Base-by-base conservation (phyloP, 495 filamentous ascomycete species). In the Bacidia rubella region DNA sequence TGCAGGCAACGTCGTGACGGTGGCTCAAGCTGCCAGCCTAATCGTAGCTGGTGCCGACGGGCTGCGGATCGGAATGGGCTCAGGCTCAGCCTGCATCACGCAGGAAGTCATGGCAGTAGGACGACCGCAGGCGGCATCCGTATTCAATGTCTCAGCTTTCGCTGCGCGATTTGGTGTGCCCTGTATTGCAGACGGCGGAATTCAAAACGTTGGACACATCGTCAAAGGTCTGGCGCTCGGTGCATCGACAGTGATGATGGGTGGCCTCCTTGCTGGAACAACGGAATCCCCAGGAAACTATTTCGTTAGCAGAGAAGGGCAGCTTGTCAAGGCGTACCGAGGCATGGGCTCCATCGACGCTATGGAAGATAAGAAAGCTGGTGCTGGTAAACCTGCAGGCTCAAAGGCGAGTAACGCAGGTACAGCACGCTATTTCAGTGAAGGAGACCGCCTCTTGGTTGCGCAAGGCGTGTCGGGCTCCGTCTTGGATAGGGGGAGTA, bases 61-160 rank as follows among this genome's bases (percentile, higher is more conserved):
- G 59, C 82, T 99, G 57, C 85, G 92, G 63, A 99, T 99, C 68
- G 92, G 92, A 66, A 99, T 99, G 92, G 92, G 92, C 60, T 90
- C 86, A 65, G 92, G 92, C 62, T 92, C 85, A 60, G 92, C 92
- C 62, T 99, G 92, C 71, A 99, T 99, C 63, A 99, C 92, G 44
- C 92, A 99, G 71, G 92, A 99, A 72, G 92, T 99, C 62, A 99
- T 99, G 92, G 92, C 92, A 50, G 88, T 96, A 40, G 92, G 92
- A 35, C 83, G 92, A 58, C 92, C 92, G 54, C 92, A 99, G 70
- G 92, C 92, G 17, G 84, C 86, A 11, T 78, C 90, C 35, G 90
- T 99, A 53, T 87, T 82, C 74, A 87, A 83, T 62, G 90, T 97
- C 58, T 79, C 85, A 54, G 68, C 74, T 22, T 99, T 97, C 60